Evolutionary conservation across 2,329 filamentous ascomycete genomes (phyloP), one percentile per base, ranked within the genome.

Genomic region (Seiridium cupressi): DNA sequence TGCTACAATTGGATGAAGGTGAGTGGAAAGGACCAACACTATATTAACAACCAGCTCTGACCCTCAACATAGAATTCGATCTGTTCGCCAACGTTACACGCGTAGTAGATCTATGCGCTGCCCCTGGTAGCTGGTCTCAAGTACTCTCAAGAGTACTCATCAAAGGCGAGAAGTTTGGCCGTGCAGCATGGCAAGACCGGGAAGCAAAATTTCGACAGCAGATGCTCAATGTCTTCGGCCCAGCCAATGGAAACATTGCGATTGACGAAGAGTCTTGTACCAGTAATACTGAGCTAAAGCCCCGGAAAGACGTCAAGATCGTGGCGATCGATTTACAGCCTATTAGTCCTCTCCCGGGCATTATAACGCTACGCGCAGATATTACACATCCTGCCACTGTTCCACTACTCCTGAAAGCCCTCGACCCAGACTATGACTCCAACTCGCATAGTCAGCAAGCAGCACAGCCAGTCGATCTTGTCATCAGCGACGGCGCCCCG

Each of bases 301-400:
- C 87, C 1, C 79, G 88, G 53, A 79, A 88, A 58, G 88, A 92
- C 68, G 92, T 97, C 71, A 94, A 95, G 74, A 98, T 99, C 63
- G 94, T 99, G 1, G 88, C 95, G 0, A 96, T 99, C 60, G 95
- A 99, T 70, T 80, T 99, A 42, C 95, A 99, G 73, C 95, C 95
- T 44, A 99, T 99, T 84, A 92, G 91, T 63, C 92, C 94, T 5
- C 83, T 99, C 4, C 90, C 95, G 34, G 95, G 95, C 62, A 97
- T 99, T 73, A 91, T 89, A 42, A 97, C 91, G 9, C 84, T 99
- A 11, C 90, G 93, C 70, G 95, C 95, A 54, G 95, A 99, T 73
- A 99, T 99, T 68, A 99, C 95, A 7, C 95, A 99, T 74, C 94
- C 95, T 0, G 93, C 93, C 3, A 99, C 95, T 0, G 92, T 98